phyloP scores from a whole-genome alignment of 2,329 filamentous ascomycete genomes.

The Hypoxylon sp. region DNA sequence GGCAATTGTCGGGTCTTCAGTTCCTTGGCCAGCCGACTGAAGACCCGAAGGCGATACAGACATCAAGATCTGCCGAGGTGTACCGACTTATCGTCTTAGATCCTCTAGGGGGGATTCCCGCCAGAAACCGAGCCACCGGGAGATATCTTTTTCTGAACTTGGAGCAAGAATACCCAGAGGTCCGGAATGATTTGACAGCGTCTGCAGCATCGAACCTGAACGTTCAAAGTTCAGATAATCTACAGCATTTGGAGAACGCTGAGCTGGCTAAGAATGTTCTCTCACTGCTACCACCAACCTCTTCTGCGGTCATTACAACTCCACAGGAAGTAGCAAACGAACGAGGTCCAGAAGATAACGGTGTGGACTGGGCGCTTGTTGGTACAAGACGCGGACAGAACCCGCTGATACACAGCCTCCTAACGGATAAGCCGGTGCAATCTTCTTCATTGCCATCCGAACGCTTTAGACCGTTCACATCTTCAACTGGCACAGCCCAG shows the following conservation, averaged over 20 bases:
- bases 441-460: conserved; percentile 89
- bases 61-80: conserved; percentile 61
- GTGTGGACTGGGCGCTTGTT: conserved; percentile 64
- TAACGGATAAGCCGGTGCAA: conserved; percentile 93
- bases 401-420: conserved; percentile 91
- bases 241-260: conserved; percentile 74
- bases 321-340: conserved; percentile 81
- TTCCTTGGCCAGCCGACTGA: conserved; percentile 58
- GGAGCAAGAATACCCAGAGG: conserved; percentile 84
- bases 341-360: conserved; percentile 62
- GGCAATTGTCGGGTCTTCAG: conserved; percentile 78
- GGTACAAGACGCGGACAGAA: conserved; percentile 73
- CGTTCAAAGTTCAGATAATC: conserved; percentile 46
- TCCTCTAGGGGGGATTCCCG: conserved; percentile 85
- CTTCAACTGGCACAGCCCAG: conserved; percentile 53
- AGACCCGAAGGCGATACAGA: conserved; percentile 52
- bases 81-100: conserved; percentile 93
- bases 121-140: conserved; percentile 69
- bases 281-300: conserved; percentile 81
- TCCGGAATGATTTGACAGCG: conserved; percentile 71
- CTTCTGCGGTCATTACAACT: conserved; percentile 90
- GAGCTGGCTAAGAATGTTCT: conserved; percentile 78
- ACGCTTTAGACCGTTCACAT: conserved; percentile 64
- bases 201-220: conserved; percentile 34
- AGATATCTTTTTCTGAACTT: conserved; percentile 92